Percentiles rank a stretch among this genome's conserved stretches.
phyloP scores from a whole-genome alignment of 495 filamentous ascomycete species.

The Entonaema liquescens region DNA sequence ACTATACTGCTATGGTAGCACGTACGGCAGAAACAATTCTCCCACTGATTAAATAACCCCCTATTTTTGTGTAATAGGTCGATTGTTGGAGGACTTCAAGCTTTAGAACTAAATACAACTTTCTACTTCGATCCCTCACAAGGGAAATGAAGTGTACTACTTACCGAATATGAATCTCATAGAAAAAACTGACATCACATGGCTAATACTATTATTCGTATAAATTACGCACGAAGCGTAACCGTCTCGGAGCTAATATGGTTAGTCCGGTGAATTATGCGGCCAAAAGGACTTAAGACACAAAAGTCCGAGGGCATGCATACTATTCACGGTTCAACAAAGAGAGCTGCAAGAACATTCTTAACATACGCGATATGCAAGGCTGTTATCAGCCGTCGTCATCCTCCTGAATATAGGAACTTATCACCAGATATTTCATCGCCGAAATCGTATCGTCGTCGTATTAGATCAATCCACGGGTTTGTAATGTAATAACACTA shows the following conservation, averaged over 20 bases:
- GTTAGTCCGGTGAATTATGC: background rate
- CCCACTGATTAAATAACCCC: slow-evolving; percentile 34
- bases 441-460: background rate
- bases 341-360: background rate
- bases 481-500: background rate
- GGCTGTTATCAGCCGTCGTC: background rate
- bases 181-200: too few species aligned
- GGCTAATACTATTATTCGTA: background rate
- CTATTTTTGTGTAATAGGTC: background rate
- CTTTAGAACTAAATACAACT: too few species aligned
- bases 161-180: too few species aligned
- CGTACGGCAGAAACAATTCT: slow-evolving; percentile 35
- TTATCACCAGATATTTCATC: background rate
- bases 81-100: too few species aligned
- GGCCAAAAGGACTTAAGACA: background rate
- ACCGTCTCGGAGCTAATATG: background rate
- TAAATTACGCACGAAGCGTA: background rate
- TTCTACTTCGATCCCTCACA: too few species aligned
- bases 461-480: background rate
- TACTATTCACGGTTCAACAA: background rate
- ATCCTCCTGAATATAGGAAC: background rate
- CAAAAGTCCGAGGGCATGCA: background rate
- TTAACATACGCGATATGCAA: background rate
- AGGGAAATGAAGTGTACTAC: too few species aligned
- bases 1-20: slow-evolving; percentile 38